These are phyloP conservation scores for Fonsecaea erecta DNA, from an alignment of 2,329 filamentous ascomycete species.

Conservation along the genomic window DNA sequence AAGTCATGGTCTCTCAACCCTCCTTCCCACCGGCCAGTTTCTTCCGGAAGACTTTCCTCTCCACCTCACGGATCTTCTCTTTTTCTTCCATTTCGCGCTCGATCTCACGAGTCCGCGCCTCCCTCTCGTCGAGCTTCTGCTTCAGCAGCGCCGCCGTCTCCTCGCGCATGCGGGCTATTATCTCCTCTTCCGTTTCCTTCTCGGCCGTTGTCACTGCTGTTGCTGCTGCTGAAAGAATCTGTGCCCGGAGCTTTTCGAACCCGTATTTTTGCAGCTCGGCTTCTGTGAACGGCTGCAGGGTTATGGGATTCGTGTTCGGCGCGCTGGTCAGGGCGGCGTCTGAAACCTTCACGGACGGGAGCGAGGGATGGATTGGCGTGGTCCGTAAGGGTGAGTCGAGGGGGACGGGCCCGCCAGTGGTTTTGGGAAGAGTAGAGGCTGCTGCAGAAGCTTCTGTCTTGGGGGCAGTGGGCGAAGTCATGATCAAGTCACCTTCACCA, in stretches of 20 bases:
- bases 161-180: conserved; percentile 23
- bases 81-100: conserved; percentile 37
- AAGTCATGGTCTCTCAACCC: background rate
- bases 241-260: conserved; percentile 28
- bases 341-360: conserved; percentile 30
- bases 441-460: background rate
- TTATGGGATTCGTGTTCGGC: conserved; percentile 32
- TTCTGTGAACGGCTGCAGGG: conserved; percentile 33
- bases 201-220: conserved; percentile 14
- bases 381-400: conserved; percentile 33
- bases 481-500: conserved; percentile 10
- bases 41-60: conserved; percentile 37
- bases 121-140: conserved; percentile 33
- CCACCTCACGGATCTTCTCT: conserved; percentile 38
- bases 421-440: conserved; percentile 1
- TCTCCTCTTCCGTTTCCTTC: conserved; percentile 21
- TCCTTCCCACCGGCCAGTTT: conserved; percentile 30
- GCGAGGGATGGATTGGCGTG: conserved; percentile 32
- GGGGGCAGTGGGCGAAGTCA: conserved; percentile 15
- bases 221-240: conserved; percentile 23
- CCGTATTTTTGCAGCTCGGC: conserved; percentile 33
- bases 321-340: conserved; percentile 11
- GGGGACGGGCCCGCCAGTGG: conserved; percentile 19
- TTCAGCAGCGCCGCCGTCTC: conserved; percentile 32
- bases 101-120: conserved; percentile 31